A percentile compares a stretch with the other conserved stretches of the same genome.
phyloP scores from a whole-genome alignment of 805 yeast genomes.

The Kodamaea laetipori region DNA sequence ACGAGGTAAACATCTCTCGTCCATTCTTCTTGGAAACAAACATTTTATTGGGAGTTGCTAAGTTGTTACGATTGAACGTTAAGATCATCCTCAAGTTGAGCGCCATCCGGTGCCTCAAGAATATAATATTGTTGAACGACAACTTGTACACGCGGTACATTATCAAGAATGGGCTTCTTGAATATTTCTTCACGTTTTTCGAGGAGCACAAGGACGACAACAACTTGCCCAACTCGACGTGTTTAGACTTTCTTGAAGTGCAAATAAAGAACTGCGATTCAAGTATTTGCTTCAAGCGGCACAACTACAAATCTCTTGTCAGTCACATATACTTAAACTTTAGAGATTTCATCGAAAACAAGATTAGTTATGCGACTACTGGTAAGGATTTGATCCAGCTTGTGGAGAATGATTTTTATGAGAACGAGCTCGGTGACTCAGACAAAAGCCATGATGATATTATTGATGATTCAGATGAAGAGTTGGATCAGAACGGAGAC shows the following conservation, averaged over 20 bases:
- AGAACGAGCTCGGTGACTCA: slow-evolving; percentile 5
- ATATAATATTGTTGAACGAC: slow-evolving; percentile 63
- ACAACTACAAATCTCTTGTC: slow-evolving; percentile 33
- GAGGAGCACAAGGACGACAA: slow-evolving; percentile 50
- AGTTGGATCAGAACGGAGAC: slow-evolving; percentile 1
- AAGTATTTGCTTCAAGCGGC: slow-evolving; percentile 16
- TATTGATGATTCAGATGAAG: slow-evolving; percentile 12
- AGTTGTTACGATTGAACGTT: slow-evolving; percentile 45
- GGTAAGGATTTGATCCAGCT: slow-evolving; percentile 32
- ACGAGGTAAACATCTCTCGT: slow-evolving; percentile 57
- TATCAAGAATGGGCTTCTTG: slow-evolving; percentile 54
- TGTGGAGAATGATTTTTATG: slow-evolving; percentile 25
- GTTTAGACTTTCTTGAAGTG: slow-evolving; percentile 66
- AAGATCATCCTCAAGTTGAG: slow-evolving; percentile 61
- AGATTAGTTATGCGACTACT: slow-evolving; percentile 28
- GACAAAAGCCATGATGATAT: slow-evolving; percentile 10
- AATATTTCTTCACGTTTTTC: slow-evolving; percentile 51
- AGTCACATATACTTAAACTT: slow-evolving; percentile 34
- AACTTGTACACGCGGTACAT: slow-evolving; percentile 58
- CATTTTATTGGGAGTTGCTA: slow-evolving; percentile 56
- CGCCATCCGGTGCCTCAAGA: slow-evolving; percentile 68
- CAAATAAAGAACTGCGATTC: slow-evolving; percentile 29
- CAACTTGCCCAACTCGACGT: slow-evolving; percentile 72
- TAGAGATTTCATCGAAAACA: slow-evolving; percentile 24
- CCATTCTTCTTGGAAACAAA: slow-evolving; percentile 63